Evolutionary conservation across 1,139 yeast genomes (phyloP).

Genomic region (Kodamaea plutei): DNA sequence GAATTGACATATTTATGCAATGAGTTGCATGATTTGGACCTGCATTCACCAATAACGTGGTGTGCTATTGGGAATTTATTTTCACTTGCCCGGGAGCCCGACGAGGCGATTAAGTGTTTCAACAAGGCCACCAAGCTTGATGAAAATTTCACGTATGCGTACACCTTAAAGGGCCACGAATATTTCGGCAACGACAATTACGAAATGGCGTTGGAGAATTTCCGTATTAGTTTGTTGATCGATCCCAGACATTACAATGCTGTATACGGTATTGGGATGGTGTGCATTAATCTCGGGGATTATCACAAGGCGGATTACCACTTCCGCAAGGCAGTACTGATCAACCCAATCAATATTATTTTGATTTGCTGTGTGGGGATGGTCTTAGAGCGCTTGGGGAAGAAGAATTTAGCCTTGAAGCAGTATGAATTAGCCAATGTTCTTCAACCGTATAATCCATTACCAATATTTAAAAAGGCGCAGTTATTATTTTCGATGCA

Average conservation of each 20-base stretch:
- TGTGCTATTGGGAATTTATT: constrained; percentile 86
- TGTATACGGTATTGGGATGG: constrained; percentile 95
- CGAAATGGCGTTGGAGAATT: constrained; percentile 83
- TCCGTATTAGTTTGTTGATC: constrained; percentile 69
- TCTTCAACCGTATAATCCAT: constrained; percentile 79
- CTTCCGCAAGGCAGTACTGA: constrained; percentile 80
- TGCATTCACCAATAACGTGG: constrained; percentile 81
- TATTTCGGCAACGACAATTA: constrained; percentile 83
- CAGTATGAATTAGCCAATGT: constrained; percentile 83
- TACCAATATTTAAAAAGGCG: constrained; percentile 87
- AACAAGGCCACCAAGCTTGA: constrained; percentile 71
- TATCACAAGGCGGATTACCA: constrained; percentile 80
- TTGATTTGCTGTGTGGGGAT: constrained; percentile 92
- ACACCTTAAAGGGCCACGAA: constrained; percentile 93
- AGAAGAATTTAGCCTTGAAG: constrained; percentile 66
- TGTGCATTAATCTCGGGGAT: constrained; percentile 82
- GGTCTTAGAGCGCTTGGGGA: constrained; percentile 77
- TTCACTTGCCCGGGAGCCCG: constrained; percentile 79
- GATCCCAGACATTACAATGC: constrained; percentile 92
- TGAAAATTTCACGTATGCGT: constrained; percentile 79
- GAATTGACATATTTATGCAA: constrained; percentile 78
- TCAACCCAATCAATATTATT: constrained; percentile 88
- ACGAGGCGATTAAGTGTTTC: constrained; percentile 87
- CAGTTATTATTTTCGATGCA: constrained; percentile 72
- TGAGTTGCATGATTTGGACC: constrained; percentile 67